phyloP scores from a whole-genome alignment of 176 grass and related monocot genomes.

The Aegilops umbellulata region DNA sequence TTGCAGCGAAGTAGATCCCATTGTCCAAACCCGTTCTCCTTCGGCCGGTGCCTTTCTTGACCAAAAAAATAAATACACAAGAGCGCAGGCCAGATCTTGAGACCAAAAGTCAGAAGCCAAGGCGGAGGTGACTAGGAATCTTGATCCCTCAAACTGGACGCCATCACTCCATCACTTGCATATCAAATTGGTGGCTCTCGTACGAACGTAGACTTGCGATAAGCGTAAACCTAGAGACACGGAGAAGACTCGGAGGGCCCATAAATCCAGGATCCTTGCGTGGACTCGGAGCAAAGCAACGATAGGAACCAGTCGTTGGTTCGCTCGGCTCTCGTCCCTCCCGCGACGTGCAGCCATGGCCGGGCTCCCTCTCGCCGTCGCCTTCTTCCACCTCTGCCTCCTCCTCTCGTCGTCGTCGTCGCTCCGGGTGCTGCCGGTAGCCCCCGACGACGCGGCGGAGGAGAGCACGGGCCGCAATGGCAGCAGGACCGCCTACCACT shows the following conservation, averaged over 20 bases:
- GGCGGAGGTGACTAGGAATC: neutral
- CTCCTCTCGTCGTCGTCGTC: neutral
- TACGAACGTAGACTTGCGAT: neutral
- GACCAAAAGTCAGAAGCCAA: too few species aligned
- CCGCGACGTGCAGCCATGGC: constrained; percentile 16
- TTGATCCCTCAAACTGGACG: neutral
- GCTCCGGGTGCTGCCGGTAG: too few species aligned
- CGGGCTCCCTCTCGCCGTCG: constrained; percentile 4
- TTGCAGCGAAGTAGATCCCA: constrained; percentile 3
- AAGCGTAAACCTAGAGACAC: neutral
- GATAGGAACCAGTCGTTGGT: neutral
- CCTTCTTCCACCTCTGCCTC: constrained; percentile 16
- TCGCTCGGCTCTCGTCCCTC: neutral
- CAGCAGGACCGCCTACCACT: constrained; percentile 77
- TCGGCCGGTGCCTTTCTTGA: too few species aligned
- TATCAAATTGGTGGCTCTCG: neutral
- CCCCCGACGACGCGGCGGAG: neutral
- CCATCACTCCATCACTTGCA: too few species aligned
- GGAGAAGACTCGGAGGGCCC: neutral
- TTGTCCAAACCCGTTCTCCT: neutral
- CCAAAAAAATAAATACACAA: neutral
- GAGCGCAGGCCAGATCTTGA: neutral
- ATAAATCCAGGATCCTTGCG: neutral
- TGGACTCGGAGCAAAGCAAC: too few species aligned
- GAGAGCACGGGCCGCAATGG: neutral